These are phyloP conservation scores for Solanum virginianum DNA, from an alignment of 257 asterid genomes.

Conservation along the genomic window DNA sequence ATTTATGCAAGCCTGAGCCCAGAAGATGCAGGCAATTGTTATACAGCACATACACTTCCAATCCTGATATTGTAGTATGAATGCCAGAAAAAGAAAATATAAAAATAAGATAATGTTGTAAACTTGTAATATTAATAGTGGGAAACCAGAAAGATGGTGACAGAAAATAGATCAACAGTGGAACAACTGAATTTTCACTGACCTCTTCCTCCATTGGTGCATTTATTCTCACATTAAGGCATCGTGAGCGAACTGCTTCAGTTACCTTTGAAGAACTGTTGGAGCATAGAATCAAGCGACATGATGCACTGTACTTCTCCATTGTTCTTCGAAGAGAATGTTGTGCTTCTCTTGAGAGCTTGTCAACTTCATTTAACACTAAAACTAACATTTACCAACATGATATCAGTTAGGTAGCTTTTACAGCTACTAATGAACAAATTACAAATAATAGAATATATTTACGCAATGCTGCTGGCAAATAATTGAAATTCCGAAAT, in stretches of 20 bases:
- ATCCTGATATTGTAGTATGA: not conserved
- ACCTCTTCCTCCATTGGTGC: slow-evolving; percentile 86
- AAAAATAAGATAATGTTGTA: not conserved
- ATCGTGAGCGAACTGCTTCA: slow-evolving; percentile 97
- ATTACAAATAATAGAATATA: not conserved
- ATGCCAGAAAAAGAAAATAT: not conserved
- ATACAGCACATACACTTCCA: not conserved
- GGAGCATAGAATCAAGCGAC: slow-evolving; percentile 89
- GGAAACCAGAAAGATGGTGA: not conserved
- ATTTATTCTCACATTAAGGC: slow-evolving; percentile 80
- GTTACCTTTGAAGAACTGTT: slow-evolving; percentile 96
- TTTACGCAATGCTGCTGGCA: not conserved
- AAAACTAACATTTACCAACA: slow-evolving; percentile 41
- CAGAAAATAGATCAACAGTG: not conserved
- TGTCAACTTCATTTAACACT: slow-evolving; percentile 93
- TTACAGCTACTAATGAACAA: not conserved
- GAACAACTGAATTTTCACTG: slow-evolving; percentile 5
- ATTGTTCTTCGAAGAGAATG: slow-evolving; percentile 97
- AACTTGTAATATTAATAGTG: not conserved
- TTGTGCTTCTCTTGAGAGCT: slow-evolving; percentile 96
- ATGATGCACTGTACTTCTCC: slow-evolving; percentile 95
- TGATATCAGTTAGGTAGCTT: slow-evolving; percentile 8
- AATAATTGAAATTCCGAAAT: not conserved
- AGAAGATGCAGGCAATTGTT: not conserved
- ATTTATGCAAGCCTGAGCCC: not conserved